phyloP scores from a whole-genome alignment of 2,329 filamentous ascomycete species.

The Colletotrichum sp. region DNA sequence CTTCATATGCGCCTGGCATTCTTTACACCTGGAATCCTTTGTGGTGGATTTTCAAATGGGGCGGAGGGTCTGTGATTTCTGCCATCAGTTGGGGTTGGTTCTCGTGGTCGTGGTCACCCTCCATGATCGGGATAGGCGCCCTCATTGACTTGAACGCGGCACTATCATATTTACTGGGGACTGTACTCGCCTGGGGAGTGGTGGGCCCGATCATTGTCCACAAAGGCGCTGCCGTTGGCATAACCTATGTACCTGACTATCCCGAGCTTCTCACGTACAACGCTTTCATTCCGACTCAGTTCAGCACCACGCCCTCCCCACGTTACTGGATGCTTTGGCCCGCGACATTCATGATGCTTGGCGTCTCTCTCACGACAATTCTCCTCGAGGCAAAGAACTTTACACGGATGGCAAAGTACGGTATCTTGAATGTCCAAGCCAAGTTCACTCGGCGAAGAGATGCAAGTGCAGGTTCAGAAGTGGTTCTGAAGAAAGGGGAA shows the following conservation, averaged over 20 bases:
- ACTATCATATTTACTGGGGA: background rate
- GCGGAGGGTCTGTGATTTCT: background rate
- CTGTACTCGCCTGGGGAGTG: background rate
- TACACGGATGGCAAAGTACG: background rate
- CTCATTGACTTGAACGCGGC: background rate
- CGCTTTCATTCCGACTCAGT: background rate
- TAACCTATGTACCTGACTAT: background rate
- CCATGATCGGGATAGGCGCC: background rate
- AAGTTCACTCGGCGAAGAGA: background rate
- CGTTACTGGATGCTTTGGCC: slow-evolving; percentile 1
- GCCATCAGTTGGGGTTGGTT: background rate
- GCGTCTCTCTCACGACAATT: background rate
- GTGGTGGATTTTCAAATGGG: background rate
- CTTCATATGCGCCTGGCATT: background rate
- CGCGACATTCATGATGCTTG: background rate
- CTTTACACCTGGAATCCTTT: background rate
- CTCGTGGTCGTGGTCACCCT: background rate
- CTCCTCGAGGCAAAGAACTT: background rate
- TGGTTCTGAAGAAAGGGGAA: background rate
- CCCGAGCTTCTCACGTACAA: background rate
- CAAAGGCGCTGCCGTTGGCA: background rate
- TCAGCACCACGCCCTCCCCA: background rate
- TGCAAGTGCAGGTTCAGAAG: background rate
- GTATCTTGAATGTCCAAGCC: background rate
- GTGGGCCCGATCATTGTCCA: background rate